A percentile compares a stretch with the other conserved stretches of the same genome.
These are phyloP conservation scores for Eremothecium sinecaudum DNA, from an alignment of 1,139 yeast species.

Conservation along the genomic window DNA sequence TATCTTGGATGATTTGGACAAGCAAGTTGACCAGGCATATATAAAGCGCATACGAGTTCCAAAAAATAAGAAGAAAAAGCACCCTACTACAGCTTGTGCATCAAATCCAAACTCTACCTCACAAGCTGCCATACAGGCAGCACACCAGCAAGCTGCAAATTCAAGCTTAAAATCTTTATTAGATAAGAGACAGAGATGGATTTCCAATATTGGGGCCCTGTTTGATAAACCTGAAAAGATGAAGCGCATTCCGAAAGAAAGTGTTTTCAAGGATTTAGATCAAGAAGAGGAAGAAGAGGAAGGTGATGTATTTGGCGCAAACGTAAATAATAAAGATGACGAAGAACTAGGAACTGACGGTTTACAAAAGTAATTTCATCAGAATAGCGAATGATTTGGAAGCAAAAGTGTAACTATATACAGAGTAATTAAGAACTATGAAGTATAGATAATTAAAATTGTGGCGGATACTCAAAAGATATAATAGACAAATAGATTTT, in stretches of 20 bases:
- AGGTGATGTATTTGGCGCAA: conserved; percentile 25
- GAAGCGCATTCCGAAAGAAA: conserved; percentile 63
- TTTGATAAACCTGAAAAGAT: conserved; percentile 61
- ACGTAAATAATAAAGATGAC: conserved; percentile 27
- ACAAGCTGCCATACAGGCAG: conserved; percentile 25
- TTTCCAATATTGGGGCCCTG: conserved; percentile 75
- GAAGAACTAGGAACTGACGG: conserved; percentile 16
- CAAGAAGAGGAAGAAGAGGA: conserved; percentile 42
- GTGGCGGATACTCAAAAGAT: background rate
- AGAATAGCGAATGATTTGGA: background rate
- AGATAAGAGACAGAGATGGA: conserved; percentile 86
- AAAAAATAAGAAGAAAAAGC: conserved; percentile 64
- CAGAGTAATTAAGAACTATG: background rate
- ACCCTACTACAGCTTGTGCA: conserved; percentile 15
- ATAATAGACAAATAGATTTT: background rate
- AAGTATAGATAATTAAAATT: background rate
- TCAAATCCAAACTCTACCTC: conserved; percentile 33
- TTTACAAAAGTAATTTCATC: conserved; percentile 13
- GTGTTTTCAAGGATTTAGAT: conserved; percentile 51
- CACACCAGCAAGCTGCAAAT: conserved; percentile 50
- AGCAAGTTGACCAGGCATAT: conserved; percentile 93
- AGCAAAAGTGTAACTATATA: conserved; percentile 2
- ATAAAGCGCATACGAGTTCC: conserved; percentile 76
- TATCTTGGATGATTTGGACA: conserved; percentile 85
- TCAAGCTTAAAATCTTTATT: conserved; percentile 68